Percentiles rank a stretch among this genome's conserved stretches.
Conservation (phyloP, 306 rosid species). For the Datisca glomerata region DNA sequence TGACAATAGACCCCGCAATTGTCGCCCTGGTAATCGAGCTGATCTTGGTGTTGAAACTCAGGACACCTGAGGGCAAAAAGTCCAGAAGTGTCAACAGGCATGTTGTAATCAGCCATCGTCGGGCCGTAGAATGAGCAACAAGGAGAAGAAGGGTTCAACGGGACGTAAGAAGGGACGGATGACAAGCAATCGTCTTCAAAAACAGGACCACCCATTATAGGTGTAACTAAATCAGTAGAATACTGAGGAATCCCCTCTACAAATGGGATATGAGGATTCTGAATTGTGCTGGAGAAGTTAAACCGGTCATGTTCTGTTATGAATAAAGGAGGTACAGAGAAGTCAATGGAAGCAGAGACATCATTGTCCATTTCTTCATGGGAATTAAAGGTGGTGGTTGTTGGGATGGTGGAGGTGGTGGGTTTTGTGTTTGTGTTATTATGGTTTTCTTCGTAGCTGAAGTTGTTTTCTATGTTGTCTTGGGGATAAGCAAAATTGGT, state of each 20-base stretch:
- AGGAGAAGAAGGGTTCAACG: constrained; percentile 54
- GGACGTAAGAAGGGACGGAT: constrained; percentile 62
- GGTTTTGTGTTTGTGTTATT: constrained; percentile 19
- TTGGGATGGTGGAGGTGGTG: constrained; percentile 17
- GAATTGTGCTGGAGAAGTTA: constrained; percentile 43
- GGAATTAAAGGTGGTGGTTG: constrained; percentile 51
- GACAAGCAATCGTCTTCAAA: constrained; percentile 75
- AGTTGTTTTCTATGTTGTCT: constrained; percentile 31
- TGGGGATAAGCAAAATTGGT: constrained; percentile 31
- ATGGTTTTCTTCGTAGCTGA: constrained; percentile 23
- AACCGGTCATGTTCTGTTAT: constrained; percentile 42
- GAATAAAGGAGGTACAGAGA: constrained; percentile 58
- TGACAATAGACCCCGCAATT: constrained; percentile 53
- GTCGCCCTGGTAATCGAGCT: constrained; percentile 73
- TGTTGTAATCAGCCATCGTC: constrained; percentile 45
- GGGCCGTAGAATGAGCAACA: constrained; percentile 58
- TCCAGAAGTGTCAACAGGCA: constrained; percentile 52
- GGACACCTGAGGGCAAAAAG: constrained; percentile 51
- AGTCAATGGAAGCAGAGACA: constrained; percentile 83
- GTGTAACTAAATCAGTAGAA: constrained; percentile 21
- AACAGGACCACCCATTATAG: constrained; percentile 36
- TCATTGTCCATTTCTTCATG: constrained; percentile 79
- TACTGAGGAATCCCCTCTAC: constrained; percentile 50
- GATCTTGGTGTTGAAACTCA: constrained; percentile 69
- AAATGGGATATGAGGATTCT: constrained; percentile 31